These are phyloP conservation scores for Volvox africanus DNA, from an alignment of 139 green algal genomes.

Conservation along the genomic window DNA sequence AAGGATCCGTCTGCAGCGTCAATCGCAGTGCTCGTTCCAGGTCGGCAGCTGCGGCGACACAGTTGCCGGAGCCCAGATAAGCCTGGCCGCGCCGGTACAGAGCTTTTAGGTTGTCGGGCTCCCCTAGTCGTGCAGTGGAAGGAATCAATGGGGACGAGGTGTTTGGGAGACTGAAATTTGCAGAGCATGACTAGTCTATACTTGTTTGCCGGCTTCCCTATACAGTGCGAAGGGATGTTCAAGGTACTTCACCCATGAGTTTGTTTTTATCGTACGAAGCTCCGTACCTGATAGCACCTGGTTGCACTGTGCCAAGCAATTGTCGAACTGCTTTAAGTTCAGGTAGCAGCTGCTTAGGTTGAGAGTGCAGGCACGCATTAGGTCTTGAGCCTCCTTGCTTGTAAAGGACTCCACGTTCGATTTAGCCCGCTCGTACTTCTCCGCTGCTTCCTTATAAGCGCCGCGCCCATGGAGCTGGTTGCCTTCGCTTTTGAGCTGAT, in stretches of 20 bases:
- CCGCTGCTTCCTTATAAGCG: constrained; percentile 54
- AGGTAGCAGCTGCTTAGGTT: constrained; percentile 76
- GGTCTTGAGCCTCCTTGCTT: constrained; percentile 42
- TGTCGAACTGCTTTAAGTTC: constrained; percentile 59
- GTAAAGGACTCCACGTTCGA: constrained; percentile 57
- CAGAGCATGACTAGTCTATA: too few species aligned
- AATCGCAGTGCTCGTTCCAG: constrained; percentile 56
- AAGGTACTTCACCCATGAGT: too few species aligned
- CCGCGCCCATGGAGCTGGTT: constrained; percentile 63
- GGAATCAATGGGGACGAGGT: background rate
- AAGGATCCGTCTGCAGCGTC: constrained; percentile 12
- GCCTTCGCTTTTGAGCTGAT: constrained; percentile 69
- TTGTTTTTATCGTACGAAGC: too few species aligned
- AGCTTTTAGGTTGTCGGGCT: constrained; percentile 69
- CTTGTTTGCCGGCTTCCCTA: too few species aligned
- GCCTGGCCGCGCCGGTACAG: constrained; percentile 76
- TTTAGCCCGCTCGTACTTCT: constrained; percentile 73
- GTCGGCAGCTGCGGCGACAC: constrained; percentile 52
- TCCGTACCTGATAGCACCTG: constrained; percentile 62
- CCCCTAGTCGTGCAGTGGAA: constrained; percentile 44
- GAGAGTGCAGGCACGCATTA: constrained; percentile 65
- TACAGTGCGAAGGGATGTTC: too few species aligned
- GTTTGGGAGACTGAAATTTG: too few species aligned
- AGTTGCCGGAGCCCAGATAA: constrained; percentile 40
- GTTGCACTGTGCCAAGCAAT: constrained; percentile 65